Evolutionary conservation across 495 filamentous ascomycete genomes (phyloP).

Genomic region (Hyaloscypha finlandica): DNA sequence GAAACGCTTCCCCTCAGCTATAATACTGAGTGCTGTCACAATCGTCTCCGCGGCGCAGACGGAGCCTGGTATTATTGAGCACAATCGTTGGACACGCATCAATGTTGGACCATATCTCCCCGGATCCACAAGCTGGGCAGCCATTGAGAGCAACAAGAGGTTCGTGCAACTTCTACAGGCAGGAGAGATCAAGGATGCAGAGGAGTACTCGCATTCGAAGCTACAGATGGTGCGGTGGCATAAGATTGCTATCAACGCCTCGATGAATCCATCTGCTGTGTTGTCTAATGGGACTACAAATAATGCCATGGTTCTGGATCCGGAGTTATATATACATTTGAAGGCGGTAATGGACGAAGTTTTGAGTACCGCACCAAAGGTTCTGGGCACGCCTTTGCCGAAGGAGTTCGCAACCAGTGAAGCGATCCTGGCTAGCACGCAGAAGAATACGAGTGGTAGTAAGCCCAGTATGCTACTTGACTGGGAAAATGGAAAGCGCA

Average conservation of each 20-base stretch:
- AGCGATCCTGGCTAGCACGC: slow-evolving; percentile 52
- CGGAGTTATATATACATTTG: slow-evolving; percentile 50
- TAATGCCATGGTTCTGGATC: slow-evolving; percentile 52
- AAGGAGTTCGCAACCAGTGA: slow-evolving; percentile 53
- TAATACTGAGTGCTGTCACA: slow-evolving; percentile 54
- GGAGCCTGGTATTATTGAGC: slow-evolving; percentile 44
- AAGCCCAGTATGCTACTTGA: slow-evolving; percentile 62
- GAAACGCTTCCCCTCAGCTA: slow-evolving; percentile 49
- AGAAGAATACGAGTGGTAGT: slow-evolving; percentile 52
- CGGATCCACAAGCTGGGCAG: slow-evolving; percentile 35
- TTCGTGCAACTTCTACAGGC: slow-evolving; percentile 42
- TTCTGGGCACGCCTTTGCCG: slow-evolving; percentile 48
- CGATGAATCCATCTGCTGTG: slow-evolving; percentile 64
- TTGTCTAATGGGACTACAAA: slow-evolving; percentile 57
- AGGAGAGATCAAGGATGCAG: slow-evolving; percentile 55
- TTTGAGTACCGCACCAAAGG: slow-evolving; percentile 51
- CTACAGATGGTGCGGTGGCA: slow-evolving; percentile 64
- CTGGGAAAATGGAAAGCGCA: slow-evolving; percentile 45
- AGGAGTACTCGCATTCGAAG: slow-evolving; percentile 48
- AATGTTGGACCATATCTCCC: slow-evolving; percentile 56
- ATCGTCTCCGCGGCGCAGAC: slow-evolving; percentile 52
- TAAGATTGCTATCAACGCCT: slow-evolving; percentile 65
- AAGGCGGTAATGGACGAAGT: slow-evolving; percentile 60
- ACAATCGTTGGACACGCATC: slow-evolving; percentile 64
- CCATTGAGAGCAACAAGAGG: slow-evolving; percentile 27